Evolutionary conservation across 176 grass and related monocot species (phyloP).

Genomic region (Canna indica): DNA sequence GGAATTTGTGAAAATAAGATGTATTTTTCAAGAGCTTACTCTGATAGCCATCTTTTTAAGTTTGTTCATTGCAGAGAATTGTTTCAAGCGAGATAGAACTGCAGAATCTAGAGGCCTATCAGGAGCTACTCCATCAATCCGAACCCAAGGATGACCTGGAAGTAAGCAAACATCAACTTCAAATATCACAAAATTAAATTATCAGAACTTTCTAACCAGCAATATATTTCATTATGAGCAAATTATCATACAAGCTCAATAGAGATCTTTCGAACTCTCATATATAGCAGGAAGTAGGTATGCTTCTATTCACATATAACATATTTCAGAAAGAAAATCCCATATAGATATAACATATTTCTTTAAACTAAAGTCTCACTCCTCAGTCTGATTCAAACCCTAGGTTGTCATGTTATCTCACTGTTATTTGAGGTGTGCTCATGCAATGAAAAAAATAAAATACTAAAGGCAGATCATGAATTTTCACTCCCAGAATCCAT

Average conservation of each 20-base stretch:
- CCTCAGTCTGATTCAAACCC: background rate
- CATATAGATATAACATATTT: background rate
- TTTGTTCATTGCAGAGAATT: slow-evolving; percentile 20
- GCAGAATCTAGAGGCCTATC: slow-evolving; percentile 17
- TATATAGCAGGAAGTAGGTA: too few relatives aligned
- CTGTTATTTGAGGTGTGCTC: background rate
- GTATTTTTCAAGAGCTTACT: background rate
- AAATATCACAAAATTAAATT: background rate
- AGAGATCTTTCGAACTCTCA: too few relatives aligned
- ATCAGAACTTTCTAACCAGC: background rate
- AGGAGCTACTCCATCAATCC: slow-evolving; percentile 12
- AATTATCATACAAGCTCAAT: background rate
- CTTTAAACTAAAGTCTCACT: background rate
- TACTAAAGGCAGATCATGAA: background rate
- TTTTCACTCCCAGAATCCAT: background rate
- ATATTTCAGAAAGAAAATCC: background rate
- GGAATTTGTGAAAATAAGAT: background rate
- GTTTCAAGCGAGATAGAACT: slow-evolving; percentile 15
- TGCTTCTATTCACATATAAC: too few relatives aligned
- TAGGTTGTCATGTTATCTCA: background rate
- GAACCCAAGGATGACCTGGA: slow-evolving; percentile 15
- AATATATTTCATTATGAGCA: background rate
- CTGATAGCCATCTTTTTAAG: slow-evolving; percentile 12
- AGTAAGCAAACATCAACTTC: background rate
- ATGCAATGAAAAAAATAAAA: background rate